Evolutionary conservation across 345 rosid genomes (phyloP).

Genomic region (Hevea brasiliensis): DNA sequence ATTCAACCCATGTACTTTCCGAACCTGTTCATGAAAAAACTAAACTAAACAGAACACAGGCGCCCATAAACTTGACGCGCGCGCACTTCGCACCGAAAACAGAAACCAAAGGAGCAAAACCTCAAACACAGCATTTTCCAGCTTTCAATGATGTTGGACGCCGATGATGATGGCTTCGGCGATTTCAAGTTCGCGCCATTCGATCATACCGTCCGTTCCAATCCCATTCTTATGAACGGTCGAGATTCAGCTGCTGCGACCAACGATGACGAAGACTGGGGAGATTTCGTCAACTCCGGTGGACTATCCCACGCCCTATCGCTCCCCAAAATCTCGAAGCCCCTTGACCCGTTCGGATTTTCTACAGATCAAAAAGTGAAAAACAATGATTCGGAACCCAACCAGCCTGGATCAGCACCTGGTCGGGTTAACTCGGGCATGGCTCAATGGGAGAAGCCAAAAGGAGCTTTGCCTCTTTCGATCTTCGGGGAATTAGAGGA

Average conservation of each 20-base stretch:
- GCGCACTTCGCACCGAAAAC: background rate
- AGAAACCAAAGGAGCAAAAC: background rate
- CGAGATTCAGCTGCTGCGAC: slow-evolving; percentile 27
- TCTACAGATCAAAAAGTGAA: slow-evolving; percentile 17
- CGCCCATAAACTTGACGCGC: too few relatives aligned
- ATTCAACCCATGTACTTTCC: background rate
- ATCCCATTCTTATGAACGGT: slow-evolving; percentile 29
- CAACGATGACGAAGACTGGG: slow-evolving; percentile 70
- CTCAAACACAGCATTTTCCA: background rate
- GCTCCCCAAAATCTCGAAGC: slow-evolving; percentile 18
- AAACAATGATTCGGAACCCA: background rate
- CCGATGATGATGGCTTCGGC: slow-evolving; percentile 52
- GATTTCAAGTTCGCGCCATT: slow-evolving; percentile 44
- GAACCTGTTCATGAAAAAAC: too few relatives aligned
- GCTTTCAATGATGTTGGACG: slow-evolving; percentile 32
- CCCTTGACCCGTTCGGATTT: slow-evolving; percentile 16
- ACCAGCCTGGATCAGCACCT: slow-evolving; percentile 35
- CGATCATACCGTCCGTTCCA: slow-evolving; percentile 9
- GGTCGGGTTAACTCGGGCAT: slow-evolving; percentile 31
- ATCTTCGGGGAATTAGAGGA: slow-evolving; percentile 64
- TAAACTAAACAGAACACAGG: too few relatives aligned
- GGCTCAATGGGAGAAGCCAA: slow-evolving; percentile 42
- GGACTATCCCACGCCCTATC: slow-evolving; percentile 28
- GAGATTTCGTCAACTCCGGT: slow-evolving; percentile 58
- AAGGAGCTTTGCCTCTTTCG: slow-evolving; percentile 82